These are phyloP conservation scores for Flaveria bidentis DNA, from an alignment of 129 eudicot species.

Conservation along the genomic window DNA sequence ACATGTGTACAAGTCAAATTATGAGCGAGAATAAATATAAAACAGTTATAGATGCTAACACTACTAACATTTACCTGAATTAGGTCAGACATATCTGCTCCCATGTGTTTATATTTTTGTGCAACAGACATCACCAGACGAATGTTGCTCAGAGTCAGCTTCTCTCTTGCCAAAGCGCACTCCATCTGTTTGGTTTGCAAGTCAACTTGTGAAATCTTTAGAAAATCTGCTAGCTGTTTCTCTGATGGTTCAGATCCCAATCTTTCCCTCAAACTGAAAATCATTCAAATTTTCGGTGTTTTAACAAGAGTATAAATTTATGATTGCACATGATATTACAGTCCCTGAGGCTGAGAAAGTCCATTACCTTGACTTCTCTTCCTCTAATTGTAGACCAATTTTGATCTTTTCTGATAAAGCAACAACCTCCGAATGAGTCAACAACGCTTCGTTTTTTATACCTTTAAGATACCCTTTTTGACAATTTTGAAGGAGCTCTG, in stretches of 20 bases:
- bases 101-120: slow-evolving; percentile 88
- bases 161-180: slow-evolving; percentile 90
- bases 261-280: slow-evolving; percentile 68
- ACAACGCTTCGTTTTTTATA: slow-evolving; percentile 54
- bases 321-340: not conserved
- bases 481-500: slow-evolving; percentile 68
- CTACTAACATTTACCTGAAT: slow-evolving; percentile 60
- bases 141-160: slow-evolving; percentile 86
- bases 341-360: slow-evolving; percentile 6
- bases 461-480: slow-evolving; percentile 83
- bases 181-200: slow-evolving; percentile 70
- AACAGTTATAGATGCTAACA: not conserved
- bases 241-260: slow-evolving; percentile 88
- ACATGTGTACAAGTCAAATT: slow-evolving; percentile 18
- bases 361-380: slow-evolving; percentile 67
- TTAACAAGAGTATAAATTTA: slow-evolving; percentile 2
- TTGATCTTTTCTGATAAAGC: slow-evolving; percentile 67
- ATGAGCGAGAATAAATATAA: not conserved
- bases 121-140: slow-evolving; percentile 98
- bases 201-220: slow-evolving; percentile 65
- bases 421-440: slow-evolving; percentile 80
- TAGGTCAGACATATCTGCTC: slow-evolving; percentile 93
- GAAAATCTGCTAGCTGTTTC: slow-evolving; percentile 74
- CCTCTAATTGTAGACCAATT: slow-evolving; percentile 66
- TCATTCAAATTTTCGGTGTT: not conserved